Evolutionary conservation across 1,284 basidiomycete genomes (phyloP).

Genomic region (Irpex sp.): DNA sequence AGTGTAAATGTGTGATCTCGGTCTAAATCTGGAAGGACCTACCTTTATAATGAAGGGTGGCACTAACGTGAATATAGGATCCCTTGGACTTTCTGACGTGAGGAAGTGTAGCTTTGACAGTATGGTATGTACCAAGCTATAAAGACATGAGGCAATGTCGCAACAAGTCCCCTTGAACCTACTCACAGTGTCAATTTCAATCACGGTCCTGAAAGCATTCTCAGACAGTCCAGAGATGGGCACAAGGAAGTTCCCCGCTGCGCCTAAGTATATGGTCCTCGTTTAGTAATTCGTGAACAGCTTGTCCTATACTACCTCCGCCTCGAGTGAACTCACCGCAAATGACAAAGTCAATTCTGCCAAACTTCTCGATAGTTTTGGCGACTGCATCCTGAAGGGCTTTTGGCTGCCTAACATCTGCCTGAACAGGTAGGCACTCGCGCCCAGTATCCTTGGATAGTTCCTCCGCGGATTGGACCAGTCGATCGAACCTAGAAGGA

Average conservation of each 20-base stretch:
- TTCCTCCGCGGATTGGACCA: constrained; percentile 68
- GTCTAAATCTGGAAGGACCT: constrained; percentile 16
- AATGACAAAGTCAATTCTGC: constrained; percentile 92
- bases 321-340: constrained; percentile 55
- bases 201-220: constrained; percentile 89
- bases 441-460: constrained; percentile 69
- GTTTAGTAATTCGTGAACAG: background rate
- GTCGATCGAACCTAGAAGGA: constrained; percentile 63
- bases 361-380: constrained; percentile 74
- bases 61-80: constrained; percentile 88
- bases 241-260: constrained; percentile 87
- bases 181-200: constrained; percentile 89
- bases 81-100: constrained; percentile 73
- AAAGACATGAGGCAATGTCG: constrained; percentile 1
- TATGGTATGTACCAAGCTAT: constrained; percentile 90
- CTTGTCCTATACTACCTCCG: background rate
- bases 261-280: constrained; percentile 45
- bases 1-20: background rate
- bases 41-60: constrained; percentile 88
- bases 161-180: background rate
- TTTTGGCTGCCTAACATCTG: constrained; percentile 81
- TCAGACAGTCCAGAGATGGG: constrained; percentile 80
- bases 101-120: constrained; percentile 85
- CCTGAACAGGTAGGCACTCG: constrained; percentile 72
- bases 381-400: constrained; percentile 76